Conservation (phyloP, 257 asterid species). For the Fraxinus anomala region DNA sequence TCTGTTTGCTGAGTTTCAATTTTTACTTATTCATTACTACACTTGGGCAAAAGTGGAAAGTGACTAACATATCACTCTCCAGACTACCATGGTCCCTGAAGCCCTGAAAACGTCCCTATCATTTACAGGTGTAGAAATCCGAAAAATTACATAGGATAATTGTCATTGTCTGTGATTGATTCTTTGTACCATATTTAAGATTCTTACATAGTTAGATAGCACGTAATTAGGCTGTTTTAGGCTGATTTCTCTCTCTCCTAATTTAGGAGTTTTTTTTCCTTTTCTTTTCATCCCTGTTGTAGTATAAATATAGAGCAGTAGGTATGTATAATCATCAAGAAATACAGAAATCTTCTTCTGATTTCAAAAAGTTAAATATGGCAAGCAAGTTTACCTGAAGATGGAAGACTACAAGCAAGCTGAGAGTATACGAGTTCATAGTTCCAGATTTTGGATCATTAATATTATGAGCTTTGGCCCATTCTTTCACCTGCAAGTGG, state of each 20-base stretch:
- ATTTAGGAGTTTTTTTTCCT: too few species aligned
- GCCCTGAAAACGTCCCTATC: slow-evolving; percentile 3
- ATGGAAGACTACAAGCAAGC: slow-evolving; percentile 89
- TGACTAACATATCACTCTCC: slow-evolving; percentile 9
- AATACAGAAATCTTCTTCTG: too few species aligned
- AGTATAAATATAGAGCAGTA: too few species aligned
- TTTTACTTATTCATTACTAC: not conserved
- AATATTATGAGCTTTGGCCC: slow-evolving; percentile 82
- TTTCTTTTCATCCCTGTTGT: too few species aligned
- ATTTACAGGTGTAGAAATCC: not conserved
- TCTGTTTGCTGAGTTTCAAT: not conserved
- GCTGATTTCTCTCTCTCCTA: too few species aligned
- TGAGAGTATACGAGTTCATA: slow-evolving; percentile 77
- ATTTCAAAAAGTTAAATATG: not conserved
- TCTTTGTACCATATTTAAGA: too few species aligned
- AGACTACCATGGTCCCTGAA: slow-evolving; percentile 15
- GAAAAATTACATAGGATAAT: too few species aligned
- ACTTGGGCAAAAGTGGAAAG: not conserved
- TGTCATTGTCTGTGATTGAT: too few species aligned
- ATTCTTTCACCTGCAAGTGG: slow-evolving; percentile 86
- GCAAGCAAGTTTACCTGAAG: slow-evolving; percentile 65
- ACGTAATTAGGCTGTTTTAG: too few species aligned
- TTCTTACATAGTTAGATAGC: too few species aligned
- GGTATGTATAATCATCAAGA: too few species aligned
- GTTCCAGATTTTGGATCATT: slow-evolving; percentile 83